Evolutionary conservation across 495 filamentous ascomycete genomes (phyloP).

Genomic region (Tuber umbilicatum): DNA sequence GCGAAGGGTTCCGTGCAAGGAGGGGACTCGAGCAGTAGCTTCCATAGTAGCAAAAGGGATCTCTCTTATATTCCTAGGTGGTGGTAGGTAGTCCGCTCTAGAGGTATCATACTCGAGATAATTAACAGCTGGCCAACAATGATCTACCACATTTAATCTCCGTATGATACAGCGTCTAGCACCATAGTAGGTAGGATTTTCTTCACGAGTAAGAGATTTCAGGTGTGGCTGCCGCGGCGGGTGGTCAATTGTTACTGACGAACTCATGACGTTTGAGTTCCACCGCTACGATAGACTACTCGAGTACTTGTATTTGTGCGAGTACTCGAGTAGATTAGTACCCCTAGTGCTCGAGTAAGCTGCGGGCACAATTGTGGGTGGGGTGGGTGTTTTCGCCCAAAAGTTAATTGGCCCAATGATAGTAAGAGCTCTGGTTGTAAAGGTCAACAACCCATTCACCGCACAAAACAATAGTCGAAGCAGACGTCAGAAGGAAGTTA

Average conservation of each 20-base stretch:
- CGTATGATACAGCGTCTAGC: neutral
- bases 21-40: neutral
- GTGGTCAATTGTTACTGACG: neutral
- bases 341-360: too few species aligned
- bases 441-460: neutral
- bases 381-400: neutral
- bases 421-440: neutral
- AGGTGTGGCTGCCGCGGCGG: neutral
- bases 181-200: neutral
- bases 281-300: too few species aligned
- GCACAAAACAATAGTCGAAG: neutral
- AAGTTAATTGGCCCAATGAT: neutral
- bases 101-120: too few species aligned
- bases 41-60: neutral
- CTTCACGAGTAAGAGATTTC: neutral
- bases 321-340: too few species aligned
- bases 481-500: slow-evolving; percentile 28
- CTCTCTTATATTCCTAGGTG: neutral
- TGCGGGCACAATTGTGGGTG: neutral
- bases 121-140: too few species aligned
- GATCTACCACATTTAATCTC: neutral
- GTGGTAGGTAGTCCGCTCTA: neutral
- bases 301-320: too few species aligned
- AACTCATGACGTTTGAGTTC: neutral
- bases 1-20: neutral